Evolutionary conservation across 768 basidiomycete genomes (phyloP).

Genomic region (Pleurotus salmoneostramineus): DNA sequence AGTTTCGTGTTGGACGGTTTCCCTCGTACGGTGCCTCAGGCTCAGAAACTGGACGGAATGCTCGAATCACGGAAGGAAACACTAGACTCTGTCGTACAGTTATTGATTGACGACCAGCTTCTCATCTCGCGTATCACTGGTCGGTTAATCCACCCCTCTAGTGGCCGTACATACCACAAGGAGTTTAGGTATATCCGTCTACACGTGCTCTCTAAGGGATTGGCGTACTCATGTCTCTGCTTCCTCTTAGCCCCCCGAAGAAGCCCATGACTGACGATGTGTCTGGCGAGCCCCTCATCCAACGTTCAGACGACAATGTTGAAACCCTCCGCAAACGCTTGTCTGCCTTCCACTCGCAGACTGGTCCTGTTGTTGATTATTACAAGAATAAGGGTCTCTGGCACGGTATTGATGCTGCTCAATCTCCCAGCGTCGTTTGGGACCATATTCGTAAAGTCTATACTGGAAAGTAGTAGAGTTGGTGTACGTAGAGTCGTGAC

Average conservation of each 20-base stretch:
- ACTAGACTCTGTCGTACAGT: constrained; percentile 88
- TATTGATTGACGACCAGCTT: constrained; percentile 89
- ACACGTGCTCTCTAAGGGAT: too few relatives aligned
- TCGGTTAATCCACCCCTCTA: constrained; percentile 85
- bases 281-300: constrained; percentile 93
- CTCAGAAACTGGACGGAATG: constrained; percentile 94
- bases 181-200: constrained; percentile 80
- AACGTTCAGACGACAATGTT: constrained; percentile 97
- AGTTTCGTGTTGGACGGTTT: constrained; percentile 99
- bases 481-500: too few relatives aligned
- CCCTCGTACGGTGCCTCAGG: constrained; percentile 95
- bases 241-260: constrained; percentile 80
- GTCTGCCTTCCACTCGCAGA: constrained; percentile 86
- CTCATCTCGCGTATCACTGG: constrained; percentile 98
- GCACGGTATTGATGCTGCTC: constrained; percentile 90
- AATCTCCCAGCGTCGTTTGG: constrained; percentile 92
- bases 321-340: constrained; percentile 92
- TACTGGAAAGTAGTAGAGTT: constrained; percentile 43
- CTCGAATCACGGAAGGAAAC: constrained; percentile 77
- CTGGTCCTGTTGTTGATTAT: constrained; percentile 93
- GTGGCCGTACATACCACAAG: constrained; percentile 90
- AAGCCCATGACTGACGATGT: constrained; percentile 92
- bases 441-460: constrained; percentile 70
- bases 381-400: constrained; percentile 91
- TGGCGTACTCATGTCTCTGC: constrained; percentile 10